Evolutionary conservation across 495 filamentous ascomycete species (phyloP), one percentile per base, ranked within the genome.

Genomic region (Hyaloscypha variabilis): DNA sequence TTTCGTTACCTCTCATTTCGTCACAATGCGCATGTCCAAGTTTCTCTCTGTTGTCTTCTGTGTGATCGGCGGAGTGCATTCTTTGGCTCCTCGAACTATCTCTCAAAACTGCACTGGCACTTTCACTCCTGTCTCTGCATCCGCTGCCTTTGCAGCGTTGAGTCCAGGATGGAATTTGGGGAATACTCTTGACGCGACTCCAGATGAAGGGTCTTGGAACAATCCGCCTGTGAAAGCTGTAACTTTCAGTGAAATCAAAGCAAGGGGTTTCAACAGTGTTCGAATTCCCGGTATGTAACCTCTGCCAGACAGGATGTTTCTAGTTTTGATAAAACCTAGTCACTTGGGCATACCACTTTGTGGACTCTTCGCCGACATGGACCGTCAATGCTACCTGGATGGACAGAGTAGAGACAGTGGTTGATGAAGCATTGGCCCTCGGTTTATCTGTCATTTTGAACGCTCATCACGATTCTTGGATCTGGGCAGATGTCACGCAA

Each of bases 91-190:
- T 13, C 31, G 31, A 13, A 3, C 31, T 3, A 34, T 34, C 13
- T 34, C 31, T 13, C 31, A 34, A 34, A 34, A 3, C 31, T 69
- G 67, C 25, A 49, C 67, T 17, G 59, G 26, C 13, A 24, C 55
- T 24, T 87, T 87, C 57, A 92, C 67, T 25, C 79, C 82, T 71
- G 84, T 85, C 34, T 87, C 89, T 10, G 82, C 83, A 57, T 89
- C 87, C 11, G 89, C 90, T 61, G 85, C 84, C 6, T 87, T 91
- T 24, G 88, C 90, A 66, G 91, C 91, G 52, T 85, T 91, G 1
- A 91, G 90, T 54, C 88, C 80, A 2, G 84, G 81, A 26, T 85
- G 83, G 55, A 84, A 79, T 54, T 82, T 85, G 0, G 89, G 85
- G 19, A 89, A 89, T 54, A 87, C 85, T 0, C 78, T 88, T 34